These are phyloP conservation scores for Paramecium primaurelia DNA, from an alignment of 73 alveolate genomes.

Conservation along the genomic window DNA sequence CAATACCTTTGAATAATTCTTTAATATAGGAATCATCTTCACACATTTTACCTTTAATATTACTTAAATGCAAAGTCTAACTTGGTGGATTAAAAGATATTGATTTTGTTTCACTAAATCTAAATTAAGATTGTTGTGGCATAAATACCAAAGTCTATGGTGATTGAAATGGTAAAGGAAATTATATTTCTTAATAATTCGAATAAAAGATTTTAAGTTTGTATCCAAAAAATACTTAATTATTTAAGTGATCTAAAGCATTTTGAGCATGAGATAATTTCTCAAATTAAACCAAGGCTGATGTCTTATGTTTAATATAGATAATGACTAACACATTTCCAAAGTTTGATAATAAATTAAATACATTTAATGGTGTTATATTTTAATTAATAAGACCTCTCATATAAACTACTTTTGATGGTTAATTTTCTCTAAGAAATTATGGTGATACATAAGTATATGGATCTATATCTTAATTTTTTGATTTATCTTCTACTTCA, in stretches of 20 bases:
- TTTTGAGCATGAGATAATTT: constrained; percentile 41
- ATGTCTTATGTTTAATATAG: constrained; percentile 45
- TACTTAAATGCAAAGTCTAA: constrained; percentile 45
- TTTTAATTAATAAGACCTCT: constrained; percentile 43
- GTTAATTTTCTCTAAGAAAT: constrained; percentile 46
- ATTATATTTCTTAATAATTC: constrained; percentile 47
- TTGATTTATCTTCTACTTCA: constrained; percentile 31
- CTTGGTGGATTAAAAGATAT: constrained; percentile 57
- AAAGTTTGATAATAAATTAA: constrained; percentile 49
- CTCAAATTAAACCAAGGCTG: constrained; percentile 37
- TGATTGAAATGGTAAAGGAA: neutral
- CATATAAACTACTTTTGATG: constrained; percentile 54
- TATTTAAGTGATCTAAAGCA: constrained; percentile 51
- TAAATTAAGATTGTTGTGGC: constrained; percentile 4
- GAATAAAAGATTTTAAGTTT: constrained; percentile 53
- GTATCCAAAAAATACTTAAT: neutral
- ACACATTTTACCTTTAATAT: constrained; percentile 27
- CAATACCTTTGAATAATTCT: constrained; percentile 26
- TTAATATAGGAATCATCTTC: constrained; percentile 10
- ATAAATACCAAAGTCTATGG: constrained; percentile 40
- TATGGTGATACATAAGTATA: constrained; percentile 49
- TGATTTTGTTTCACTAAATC: constrained; percentile 44
- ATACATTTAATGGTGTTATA: constrained; percentile 40
- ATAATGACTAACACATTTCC: constrained; percentile 53
- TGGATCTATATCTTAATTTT: constrained; percentile 52